phyloP scores from a whole-genome alignment of 2,329 filamentous ascomycete species.

The Talaromyces sp. region DNA sequence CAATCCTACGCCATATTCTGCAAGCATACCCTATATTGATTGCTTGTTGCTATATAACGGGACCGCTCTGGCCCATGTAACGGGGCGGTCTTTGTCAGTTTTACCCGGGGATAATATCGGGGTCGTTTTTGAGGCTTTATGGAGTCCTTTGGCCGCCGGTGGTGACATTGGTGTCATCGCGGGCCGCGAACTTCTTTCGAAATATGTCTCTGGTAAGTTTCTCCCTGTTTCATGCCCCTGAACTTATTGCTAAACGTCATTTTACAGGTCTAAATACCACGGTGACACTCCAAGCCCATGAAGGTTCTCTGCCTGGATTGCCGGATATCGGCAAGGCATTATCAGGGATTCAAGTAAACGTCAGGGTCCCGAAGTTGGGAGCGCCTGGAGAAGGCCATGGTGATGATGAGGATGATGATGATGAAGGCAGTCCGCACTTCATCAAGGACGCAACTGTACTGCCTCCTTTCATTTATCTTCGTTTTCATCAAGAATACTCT shows the following conservation, averaged over 20 bases:
- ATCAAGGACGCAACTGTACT: slow-evolving; percentile 70
- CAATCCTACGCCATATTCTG: slow-evolving; percentile 85
- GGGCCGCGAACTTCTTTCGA: slow-evolving; percentile 70
- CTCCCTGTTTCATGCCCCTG: not conserved
- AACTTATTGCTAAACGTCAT: not conserved
- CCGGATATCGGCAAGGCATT: slow-evolving; percentile 69
- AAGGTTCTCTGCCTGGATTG: slow-evolving; percentile 65
- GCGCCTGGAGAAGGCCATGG: slow-evolving; percentile 47
- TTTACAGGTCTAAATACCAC: slow-evolving; percentile 68
- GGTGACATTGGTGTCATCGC: slow-evolving; percentile 57
- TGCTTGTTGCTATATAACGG: slow-evolving; percentile 70
- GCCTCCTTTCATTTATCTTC: slow-evolving; percentile 19
- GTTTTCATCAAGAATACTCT: slow-evolving; percentile 14
- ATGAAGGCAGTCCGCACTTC: slow-evolving; percentile 57
- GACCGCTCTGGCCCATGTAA: slow-evolving; percentile 69
- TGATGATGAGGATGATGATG: slow-evolving; percentile 37
- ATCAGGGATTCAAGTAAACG: slow-evolving; percentile 63
- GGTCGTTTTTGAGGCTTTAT: slow-evolving; percentile 62
- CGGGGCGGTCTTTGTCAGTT: slow-evolving; percentile 59
- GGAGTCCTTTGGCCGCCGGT: slow-evolving; percentile 63
- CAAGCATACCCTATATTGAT: slow-evolving; percentile 72
- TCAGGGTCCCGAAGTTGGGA: slow-evolving; percentile 64
- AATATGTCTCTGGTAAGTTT: slow-evolving; percentile 70
- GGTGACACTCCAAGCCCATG: slow-evolving; percentile 66
- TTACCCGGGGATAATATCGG: slow-evolving; percentile 66